Percentiles rank a stretch among this genome's conserved stretches.
phyloP scores from a whole-genome alignment of 805 yeast genomes.

The Allodekkera sacchari region DNA sequence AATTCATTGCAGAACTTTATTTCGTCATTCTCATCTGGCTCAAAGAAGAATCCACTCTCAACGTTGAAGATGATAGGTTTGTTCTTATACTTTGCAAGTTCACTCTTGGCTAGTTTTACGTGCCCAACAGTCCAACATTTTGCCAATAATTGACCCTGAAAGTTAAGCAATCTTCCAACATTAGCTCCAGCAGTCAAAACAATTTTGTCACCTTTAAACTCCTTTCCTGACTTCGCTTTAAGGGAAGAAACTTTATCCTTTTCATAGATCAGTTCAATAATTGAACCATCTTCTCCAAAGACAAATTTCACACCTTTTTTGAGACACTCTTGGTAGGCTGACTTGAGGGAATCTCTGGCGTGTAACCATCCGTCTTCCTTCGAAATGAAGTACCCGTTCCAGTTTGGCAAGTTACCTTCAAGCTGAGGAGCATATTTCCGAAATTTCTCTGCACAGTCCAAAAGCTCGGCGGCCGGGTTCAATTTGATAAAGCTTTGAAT shows the following conservation, averaged over 20 bases:
- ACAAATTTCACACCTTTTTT: slow-evolving; percentile 26
- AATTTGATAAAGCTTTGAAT: slow-evolving; percentile 2
- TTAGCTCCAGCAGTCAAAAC: slow-evolving; percentile 33
- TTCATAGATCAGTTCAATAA: too few relatives aligned
- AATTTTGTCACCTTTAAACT: slow-evolving; percentile 17
- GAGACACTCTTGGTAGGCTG: slow-evolving; percentile 19
- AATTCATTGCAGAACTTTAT: slow-evolving; percentile 29
- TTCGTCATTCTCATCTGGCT: slow-evolving; percentile 32
- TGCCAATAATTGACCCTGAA: slow-evolving; percentile 27
- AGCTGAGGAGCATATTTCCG: not conserved
- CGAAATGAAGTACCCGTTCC: not conserved
- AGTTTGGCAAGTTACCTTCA: not conserved
- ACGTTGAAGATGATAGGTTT: slow-evolving; percentile 37
- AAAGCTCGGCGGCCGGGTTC: slow-evolving; percentile 5
- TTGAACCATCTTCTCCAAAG: slow-evolving; percentile 9
- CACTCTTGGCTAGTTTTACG: slow-evolving; percentile 25
- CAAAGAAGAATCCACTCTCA: slow-evolving; percentile 37
- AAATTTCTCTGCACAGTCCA: slow-evolving; percentile 10
- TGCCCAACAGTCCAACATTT: slow-evolving; percentile 38
- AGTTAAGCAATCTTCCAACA: slow-evolving; percentile 23
- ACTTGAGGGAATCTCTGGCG: slow-evolving; percentile 25
- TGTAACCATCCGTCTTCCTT: slow-evolving; percentile 30
- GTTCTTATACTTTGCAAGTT: slow-evolving; percentile 25
- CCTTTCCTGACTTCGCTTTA: slow-evolving; percentile 19
- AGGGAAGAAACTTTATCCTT: slow-evolving; percentile 20